A percentile compares a stretch with the other conserved stretches of the same genome.
Conservation (phyloP, 352 stramenopile genomes). For the Globisporangium polare region DNA sequence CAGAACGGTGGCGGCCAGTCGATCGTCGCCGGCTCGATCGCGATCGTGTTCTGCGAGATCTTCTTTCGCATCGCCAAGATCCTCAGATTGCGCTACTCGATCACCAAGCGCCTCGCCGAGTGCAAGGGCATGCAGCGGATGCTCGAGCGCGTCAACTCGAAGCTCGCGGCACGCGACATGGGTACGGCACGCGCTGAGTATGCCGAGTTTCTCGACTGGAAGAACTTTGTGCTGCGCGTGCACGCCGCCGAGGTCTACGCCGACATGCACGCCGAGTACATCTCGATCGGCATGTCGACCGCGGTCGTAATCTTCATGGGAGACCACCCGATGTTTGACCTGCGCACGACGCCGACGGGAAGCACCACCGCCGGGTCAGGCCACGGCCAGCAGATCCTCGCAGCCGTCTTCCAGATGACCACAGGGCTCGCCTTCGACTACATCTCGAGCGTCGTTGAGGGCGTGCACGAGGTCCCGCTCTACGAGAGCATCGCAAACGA, state of each 20-base stretch:
- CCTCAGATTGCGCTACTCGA: constrained; percentile 18
- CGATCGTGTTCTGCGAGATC: constrained; percentile 27
- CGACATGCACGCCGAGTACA: constrained; percentile 49
- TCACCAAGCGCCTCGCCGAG: constrained; percentile 19
- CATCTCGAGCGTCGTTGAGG: constrained; percentile 30
- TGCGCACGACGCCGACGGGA: not conserved
- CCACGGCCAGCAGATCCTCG: constrained; percentile 9
- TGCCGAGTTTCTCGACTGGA: constrained; percentile 36
- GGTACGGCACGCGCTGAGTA: constrained; percentile 25
- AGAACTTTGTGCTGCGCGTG: constrained; percentile 24
- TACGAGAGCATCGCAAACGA: constrained; percentile 31
- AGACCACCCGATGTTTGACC: constrained; percentile 22
- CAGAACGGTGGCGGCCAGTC: constrained; percentile 15
- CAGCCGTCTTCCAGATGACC: constrained; percentile 13
- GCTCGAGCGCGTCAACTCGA: constrained; percentile 31
- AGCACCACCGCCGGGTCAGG: not conserved
- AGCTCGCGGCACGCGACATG: constrained; percentile 19
- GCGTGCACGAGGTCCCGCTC: constrained; percentile 33
- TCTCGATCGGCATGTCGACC: constrained; percentile 35
- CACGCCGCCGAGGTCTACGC: constrained; percentile 48
- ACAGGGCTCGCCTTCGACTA: constrained; percentile 28
- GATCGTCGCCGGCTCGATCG: constrained; percentile 19
- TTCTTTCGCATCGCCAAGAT: constrained; percentile 37
- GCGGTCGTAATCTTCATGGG: constrained; percentile 20
- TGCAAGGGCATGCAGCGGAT: constrained; percentile 28